Conservation (phyloP, 176 grass and related monocot genomes). For the Aechmea fasciata region DNA sequence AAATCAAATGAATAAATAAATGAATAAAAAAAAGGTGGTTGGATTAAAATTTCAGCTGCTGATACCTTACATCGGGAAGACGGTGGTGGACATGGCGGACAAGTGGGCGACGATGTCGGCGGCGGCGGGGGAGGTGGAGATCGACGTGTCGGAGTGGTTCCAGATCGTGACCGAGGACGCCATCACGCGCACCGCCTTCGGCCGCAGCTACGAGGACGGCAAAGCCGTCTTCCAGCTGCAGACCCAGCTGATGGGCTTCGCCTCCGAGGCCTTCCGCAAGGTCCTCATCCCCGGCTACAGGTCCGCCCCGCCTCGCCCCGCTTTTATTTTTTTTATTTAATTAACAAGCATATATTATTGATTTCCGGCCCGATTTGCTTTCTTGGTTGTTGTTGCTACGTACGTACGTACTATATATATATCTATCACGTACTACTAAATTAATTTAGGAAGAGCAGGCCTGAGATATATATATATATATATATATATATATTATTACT, state of each 20-base stretch:
- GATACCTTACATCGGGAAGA: conserved; percentile 67
- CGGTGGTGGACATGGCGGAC: conserved; percentile 68
- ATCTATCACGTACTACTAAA: no score
- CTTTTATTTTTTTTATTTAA: no score
- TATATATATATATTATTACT: neutral
- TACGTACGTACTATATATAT: no score
- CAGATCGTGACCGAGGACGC: conserved; percentile 94
- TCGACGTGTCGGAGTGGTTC: conserved; percentile 94
- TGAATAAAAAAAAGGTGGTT: neutral
- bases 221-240: conserved; percentile 82
- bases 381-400: no score
- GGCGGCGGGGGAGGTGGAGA: conserved; percentile 64
- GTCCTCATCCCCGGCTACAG: conserved; percentile 99
- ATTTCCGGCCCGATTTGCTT: no score
- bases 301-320: conserved; percentile 7
- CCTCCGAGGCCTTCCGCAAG: conserved; percentile 85
- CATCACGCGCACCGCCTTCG: conserved; percentile 88
- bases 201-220: conserved; percentile 81
- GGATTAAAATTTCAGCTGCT: conserved; percentile 29
- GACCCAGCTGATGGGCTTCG: conserved; percentile 80
- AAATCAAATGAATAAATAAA: no score
- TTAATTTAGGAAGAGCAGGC: no score
- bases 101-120: conserved; percentile 52
- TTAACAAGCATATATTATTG: neutral
- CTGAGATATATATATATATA: neutral